Percentiles rank a stretch among this genome's conserved stretches.
Conservation (phyloP, 2,329 filamentous ascomycete species). For the Penicillium paneum region DNA sequence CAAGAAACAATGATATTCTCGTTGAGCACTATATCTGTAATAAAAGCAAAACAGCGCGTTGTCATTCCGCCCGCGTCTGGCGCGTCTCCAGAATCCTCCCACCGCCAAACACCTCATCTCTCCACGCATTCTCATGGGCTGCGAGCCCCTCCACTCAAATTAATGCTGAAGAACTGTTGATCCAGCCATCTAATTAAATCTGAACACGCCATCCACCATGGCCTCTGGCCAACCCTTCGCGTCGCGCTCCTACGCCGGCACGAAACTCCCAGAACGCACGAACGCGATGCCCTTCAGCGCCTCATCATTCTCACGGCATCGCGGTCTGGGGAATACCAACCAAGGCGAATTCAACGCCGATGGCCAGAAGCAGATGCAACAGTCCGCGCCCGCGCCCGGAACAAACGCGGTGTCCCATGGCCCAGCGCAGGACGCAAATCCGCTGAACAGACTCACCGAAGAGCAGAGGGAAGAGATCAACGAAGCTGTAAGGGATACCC, state of each 20-base stretch:
- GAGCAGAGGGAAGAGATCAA: conserved; percentile 92
- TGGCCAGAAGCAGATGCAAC: conserved; percentile 28
- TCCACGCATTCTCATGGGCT: conserved; percentile 10
- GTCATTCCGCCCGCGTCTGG: conserved; percentile 22
- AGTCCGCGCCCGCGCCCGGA: conserved; percentile 35
- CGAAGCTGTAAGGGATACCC: conserved; percentile 68
- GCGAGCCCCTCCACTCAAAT: conserved; percentile 9
- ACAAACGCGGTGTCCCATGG: conserved; percentile 40
- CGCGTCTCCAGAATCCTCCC: conserved; percentile 26
- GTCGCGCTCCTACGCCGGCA: conserved; percentile 52
- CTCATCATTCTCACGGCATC: conserved; percentile 43
- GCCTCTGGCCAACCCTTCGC: conserved; percentile 55
- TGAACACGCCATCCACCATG: conserved; percentile 37
- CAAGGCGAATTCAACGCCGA: conserved; percentile 29
- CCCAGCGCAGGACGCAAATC: conserved; percentile 48
- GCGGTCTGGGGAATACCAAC: conserved; percentile 30
- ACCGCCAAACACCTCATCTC: conserved; percentile 20
- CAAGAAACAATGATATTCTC: background rate
- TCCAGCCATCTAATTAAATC: background rate
- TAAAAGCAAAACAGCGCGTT: background rate
- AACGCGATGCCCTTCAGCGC: conserved; percentile 45
- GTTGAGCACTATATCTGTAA: background rate
- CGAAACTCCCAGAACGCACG: conserved; percentile 51
- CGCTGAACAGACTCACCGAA: conserved; percentile 64
- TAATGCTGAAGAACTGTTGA: background rate